Conservation (phyloP, 2,329 filamentous ascomycete genomes). For the Xylaria multiplex region DNA sequence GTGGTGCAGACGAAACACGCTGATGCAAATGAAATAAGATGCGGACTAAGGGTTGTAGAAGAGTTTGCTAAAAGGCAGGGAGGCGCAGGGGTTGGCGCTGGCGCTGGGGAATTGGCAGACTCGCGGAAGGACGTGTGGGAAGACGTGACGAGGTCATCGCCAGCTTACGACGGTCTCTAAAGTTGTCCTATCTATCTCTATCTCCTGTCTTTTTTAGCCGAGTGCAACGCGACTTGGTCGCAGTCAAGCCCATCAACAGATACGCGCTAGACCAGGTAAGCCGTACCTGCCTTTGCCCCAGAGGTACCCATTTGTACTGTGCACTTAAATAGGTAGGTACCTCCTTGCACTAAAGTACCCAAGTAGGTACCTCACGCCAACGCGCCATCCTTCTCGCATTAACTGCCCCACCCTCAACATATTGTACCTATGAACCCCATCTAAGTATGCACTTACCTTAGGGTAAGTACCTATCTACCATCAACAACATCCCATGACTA, state of each 20-base stretch:
- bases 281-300: background rate
- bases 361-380: background rate
- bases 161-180: slow-evolving; percentile 29
- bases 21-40: background rate
- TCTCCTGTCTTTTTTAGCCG: slow-evolving; percentile 37
- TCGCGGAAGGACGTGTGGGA: slow-evolving; percentile 11
- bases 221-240: slow-evolving; percentile 38
- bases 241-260: slow-evolving; percentile 28
- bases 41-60: background rate
- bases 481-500: background rate
- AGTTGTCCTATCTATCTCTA: slow-evolving; percentile 11
- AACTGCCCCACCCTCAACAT: no score
- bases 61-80: background rate
- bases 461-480: background rate
- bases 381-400: no score
- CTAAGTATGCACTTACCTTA: background rate
- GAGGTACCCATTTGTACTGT: background rate
- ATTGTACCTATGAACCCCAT: no score
- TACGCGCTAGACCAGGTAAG: slow-evolving; percentile 31
- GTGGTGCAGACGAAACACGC: slow-evolving; percentile 9
- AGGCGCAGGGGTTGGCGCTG: slow-evolving; percentile 13
- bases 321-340: background rate
- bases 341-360: background rate
- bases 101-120: slow-evolving; percentile 11
- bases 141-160: slow-evolving; percentile 35